A percentile compares a stretch with the other conserved stretches of the same genome.
phyloP scores from a whole-genome alignment of 2,329 filamentous ascomycete species.

The Davidsoniella neocaledoniae region DNA sequence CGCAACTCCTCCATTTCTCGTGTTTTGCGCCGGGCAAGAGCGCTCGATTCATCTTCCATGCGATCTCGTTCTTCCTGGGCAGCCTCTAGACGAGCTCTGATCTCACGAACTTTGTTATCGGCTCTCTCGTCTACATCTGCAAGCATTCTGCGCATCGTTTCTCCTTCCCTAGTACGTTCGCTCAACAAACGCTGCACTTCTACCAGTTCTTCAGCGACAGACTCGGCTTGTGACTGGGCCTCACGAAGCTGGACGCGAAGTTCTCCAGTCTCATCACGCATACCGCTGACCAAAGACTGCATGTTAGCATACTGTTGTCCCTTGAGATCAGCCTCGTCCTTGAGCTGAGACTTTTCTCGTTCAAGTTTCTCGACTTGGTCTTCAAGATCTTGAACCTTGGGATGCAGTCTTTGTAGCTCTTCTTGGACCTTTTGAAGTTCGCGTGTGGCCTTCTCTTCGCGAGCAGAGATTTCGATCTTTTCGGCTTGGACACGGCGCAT shows the following conservation, averaged over 20 bases:
- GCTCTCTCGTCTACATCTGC: slow-evolving; percentile 73
- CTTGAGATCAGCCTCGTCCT: slow-evolving; percentile 73
- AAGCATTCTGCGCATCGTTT: slow-evolving; percentile 83
- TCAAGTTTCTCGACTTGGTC: slow-evolving; percentile 52
- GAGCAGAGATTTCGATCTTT: slow-evolving; percentile 59
- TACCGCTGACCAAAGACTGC: slow-evolving; percentile 71
- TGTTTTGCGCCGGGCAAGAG: slow-evolving; percentile 55
- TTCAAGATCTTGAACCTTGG: slow-evolving; percentile 49
- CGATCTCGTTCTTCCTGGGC: slow-evolving; percentile 89
- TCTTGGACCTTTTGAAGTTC: slow-evolving; percentile 59
- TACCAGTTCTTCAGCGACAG: slow-evolving; percentile 76
- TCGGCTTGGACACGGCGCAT: slow-evolving; percentile 62
- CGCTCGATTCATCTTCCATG: slow-evolving; percentile 77
- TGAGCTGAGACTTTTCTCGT: slow-evolving; percentile 48
- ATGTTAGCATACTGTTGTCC: slow-evolving; percentile 70
- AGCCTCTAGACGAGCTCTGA: slow-evolving; percentile 73
- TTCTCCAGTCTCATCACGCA: slow-evolving; percentile 85
- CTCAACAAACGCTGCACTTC: slow-evolving; percentile 75
- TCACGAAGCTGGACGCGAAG: slow-evolving; percentile 86
- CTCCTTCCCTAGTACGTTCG: slow-evolving; percentile 78
- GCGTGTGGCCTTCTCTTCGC: slow-evolving; percentile 50
- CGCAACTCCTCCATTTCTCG: slow-evolving; percentile 80
- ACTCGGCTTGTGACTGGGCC: slow-evolving; percentile 62
- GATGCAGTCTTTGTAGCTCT: slow-evolving; percentile 51
- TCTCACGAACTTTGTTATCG: slow-evolving; percentile 69